Conservation (phyloP, 768 basidiomycete species). For the Solioccasus polychromus region DNA sequence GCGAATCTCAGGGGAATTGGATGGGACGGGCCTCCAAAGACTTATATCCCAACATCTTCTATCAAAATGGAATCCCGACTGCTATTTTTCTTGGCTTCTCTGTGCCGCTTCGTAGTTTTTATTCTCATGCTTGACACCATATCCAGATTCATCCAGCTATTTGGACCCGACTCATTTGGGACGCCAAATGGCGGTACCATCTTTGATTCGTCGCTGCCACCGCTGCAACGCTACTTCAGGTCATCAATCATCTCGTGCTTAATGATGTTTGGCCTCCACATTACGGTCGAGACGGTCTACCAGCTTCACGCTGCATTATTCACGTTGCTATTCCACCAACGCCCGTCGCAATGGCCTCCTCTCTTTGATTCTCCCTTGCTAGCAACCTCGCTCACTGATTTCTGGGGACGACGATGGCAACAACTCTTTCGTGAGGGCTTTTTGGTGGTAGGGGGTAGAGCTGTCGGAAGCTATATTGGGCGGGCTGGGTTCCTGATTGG, state of each 20-base stretch:
- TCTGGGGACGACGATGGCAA: constrained; percentile 68
- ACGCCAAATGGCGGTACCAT: constrained; percentile 35
- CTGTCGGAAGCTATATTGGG: constrained; percentile 43
- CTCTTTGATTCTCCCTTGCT: constrained; percentile 56
- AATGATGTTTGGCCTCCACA: constrained; percentile 43
- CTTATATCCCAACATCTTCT: constrained; percentile 13
- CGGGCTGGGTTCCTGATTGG: constrained; percentile 50
- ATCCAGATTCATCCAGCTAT: constrained; percentile 1
- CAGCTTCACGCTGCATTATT: constrained; percentile 41
- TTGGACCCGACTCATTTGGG: constrained; percentile 42
- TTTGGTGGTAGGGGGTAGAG: constrained; percentile 46
- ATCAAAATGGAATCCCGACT: constrained; percentile 18
- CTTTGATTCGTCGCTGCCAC: constrained; percentile 33
- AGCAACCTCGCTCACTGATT: constrained; percentile 54
- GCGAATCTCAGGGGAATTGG: constrained; percentile 28
- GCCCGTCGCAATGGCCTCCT: constrained; percentile 60
- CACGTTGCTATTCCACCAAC: constrained; percentile 45
- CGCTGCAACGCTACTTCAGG: constrained; percentile 35
- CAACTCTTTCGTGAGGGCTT: constrained; percentile 62
- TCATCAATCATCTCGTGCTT: constrained; percentile 44
- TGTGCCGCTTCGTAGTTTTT: constrained; percentile 9
- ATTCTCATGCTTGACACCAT: constrained; percentile 5
- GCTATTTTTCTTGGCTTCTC: constrained; percentile 15
- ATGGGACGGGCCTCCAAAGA: constrained; percentile 19
- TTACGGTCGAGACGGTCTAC: constrained; percentile 43